phyloP scores from a whole-genome alignment of 2,329 filamentous ascomycete genomes.

The Colletotrichum sp. region DNA sequence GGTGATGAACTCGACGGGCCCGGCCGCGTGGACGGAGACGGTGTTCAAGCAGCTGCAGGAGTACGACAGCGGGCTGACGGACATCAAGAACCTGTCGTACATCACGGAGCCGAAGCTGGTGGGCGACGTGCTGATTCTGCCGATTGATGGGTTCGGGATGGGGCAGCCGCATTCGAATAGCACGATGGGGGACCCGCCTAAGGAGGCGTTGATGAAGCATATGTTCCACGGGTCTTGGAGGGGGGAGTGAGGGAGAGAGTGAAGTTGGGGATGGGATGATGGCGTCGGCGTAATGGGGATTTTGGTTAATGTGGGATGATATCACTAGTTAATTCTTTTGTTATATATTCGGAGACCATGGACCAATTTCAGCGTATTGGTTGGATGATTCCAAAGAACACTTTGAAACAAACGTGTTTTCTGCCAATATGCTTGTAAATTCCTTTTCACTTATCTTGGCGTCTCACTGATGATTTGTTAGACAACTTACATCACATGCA shows the following conservation, averaged over 20 bases:
- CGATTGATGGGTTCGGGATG: slow-evolving; percentile 32
- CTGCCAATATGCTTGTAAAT: accelerated
- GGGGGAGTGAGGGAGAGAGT: not conserved
- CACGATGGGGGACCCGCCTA: slow-evolving; percentile 29
- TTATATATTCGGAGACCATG: not conserved
- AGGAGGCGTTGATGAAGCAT: slow-evolving; percentile 29
- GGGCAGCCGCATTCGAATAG: slow-evolving; percentile 30
- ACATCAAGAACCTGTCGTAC: slow-evolving; percentile 1
- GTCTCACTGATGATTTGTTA: not conserved
- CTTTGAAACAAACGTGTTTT: accelerated
- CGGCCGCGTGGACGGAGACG: slow-evolving; percentile 33
- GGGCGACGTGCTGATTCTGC: slow-evolving; percentile 26
- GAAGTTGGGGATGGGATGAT: not conserved
- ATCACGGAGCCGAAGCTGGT: slow-evolving; percentile 18
- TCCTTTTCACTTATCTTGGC: not conserved
- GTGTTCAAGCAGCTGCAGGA: slow-evolving; percentile 30
- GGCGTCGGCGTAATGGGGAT: not conserved
- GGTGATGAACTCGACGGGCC: slow-evolving; percentile 34
- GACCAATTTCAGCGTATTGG: not conserved
- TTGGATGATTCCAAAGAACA: not conserved
- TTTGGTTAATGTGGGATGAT: not conserved
- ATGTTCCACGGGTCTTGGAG: slow-evolving; percentile 20
- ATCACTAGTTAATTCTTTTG: not conserved
- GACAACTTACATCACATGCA: not conserved
- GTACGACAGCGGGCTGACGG: slow-evolving; percentile 22